phyloP scores from a whole-genome alignment of 805 yeast genomes.

The Candida piceae region DNA sequence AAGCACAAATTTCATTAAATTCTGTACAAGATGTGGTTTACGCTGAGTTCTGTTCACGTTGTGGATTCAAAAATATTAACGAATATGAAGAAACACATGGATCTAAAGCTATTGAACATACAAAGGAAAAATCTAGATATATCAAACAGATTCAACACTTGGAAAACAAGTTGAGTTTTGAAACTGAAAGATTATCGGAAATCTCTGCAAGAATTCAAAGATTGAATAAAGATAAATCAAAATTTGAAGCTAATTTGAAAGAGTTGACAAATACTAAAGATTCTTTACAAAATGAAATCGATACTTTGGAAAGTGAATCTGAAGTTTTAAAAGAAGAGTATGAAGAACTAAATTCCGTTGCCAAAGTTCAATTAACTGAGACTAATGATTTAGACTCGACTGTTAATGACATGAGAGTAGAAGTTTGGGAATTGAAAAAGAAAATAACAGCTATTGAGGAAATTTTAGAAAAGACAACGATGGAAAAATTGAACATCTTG shows the following conservation, averaged over 20 bases:
- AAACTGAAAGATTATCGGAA: slow-evolving; percentile 51
- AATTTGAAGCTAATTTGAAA: slow-evolving; percentile 31
- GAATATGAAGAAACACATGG: slow-evolving; percentile 74
- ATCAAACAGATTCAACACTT: slow-evolving; percentile 57
- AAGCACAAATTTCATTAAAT: slow-evolving; percentile 11
- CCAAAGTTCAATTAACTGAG: slow-evolving; percentile 13
- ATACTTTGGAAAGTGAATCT: slow-evolving; percentile 36
- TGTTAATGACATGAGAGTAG: slow-evolving; percentile 26
- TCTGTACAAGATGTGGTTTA: slow-evolving; percentile 43
- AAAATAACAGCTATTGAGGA: slow-evolving; percentile 43
- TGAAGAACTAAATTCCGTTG: slow-evolving; percentile 10
- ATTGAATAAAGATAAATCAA: slow-evolving; percentile 36
- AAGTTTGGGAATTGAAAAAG: slow-evolving; percentile 29
- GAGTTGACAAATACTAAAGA: slow-evolving; percentile 31
- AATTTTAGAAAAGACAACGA: slow-evolving; percentile 44
- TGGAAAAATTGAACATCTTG: slow-evolving; percentile 54
- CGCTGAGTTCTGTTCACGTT: slow-evolving; percentile 45
- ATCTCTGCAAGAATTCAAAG: slow-evolving; percentile 42
- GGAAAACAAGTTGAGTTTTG: slow-evolving; percentile 60
- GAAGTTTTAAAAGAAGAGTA: slow-evolving; percentile 34
- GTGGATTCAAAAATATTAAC: slow-evolving; percentile 50
- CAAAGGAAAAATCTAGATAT: slow-evolving; percentile 57
- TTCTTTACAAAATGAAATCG: slow-evolving; percentile 29
- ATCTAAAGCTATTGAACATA: slow-evolving; percentile 45
- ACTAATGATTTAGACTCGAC: slow-evolving; percentile 26